phyloP scores from a whole-genome alignment of 2,329 filamentous ascomycete genomes.

The Xylariales sp. region DNA sequence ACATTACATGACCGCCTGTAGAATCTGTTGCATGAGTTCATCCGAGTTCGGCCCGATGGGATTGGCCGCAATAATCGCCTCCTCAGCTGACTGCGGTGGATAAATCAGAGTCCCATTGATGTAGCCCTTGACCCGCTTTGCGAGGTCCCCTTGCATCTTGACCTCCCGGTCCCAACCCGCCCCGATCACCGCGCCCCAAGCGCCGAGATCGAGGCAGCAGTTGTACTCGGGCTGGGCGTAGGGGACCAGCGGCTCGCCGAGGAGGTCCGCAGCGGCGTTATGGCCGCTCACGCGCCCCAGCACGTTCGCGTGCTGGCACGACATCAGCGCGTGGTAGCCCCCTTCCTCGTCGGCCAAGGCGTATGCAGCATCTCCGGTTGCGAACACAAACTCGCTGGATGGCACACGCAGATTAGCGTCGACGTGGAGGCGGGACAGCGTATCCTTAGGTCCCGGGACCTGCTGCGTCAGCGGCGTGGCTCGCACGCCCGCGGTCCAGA shows the following conservation, averaged over 20 bases:
- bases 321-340: conserved; percentile 29
- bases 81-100: conserved; percentile 17
- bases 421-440: conserved; percentile 22
- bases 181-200: conserved; percentile 21
- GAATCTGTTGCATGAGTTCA: background rate
- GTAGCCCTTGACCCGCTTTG: conserved; percentile 26
- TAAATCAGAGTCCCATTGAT: conserved; percentile 31
- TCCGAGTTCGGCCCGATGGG: conserved; percentile 10
- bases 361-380: conserved; percentile 28
- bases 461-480: conserved; percentile 27
- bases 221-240: conserved; percentile 27
- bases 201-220: conserved; percentile 31
- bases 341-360: conserved; percentile 18
- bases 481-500: conserved; percentile 32
- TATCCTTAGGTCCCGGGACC: conserved; percentile 23
- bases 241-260: conserved; percentile 14
- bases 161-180: conserved; percentile 27
- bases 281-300: conserved; percentile 29
- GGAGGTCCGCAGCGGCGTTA: conserved; percentile 28
- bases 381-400: conserved; percentile 19
- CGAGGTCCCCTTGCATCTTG: conserved; percentile 17
- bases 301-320: conserved; percentile 31
- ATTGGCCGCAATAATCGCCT: conserved; percentile 19
- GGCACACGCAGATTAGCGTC: conserved; percentile 22
- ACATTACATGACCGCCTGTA: too few species aligned